A percentile compares a stretch with the other conserved stretches of the same genome.
These are phyloP conservation scores for Ilyonectria destructans DNA, from an alignment of 2,329 filamentous ascomycete species.

Conservation along the genomic window DNA sequence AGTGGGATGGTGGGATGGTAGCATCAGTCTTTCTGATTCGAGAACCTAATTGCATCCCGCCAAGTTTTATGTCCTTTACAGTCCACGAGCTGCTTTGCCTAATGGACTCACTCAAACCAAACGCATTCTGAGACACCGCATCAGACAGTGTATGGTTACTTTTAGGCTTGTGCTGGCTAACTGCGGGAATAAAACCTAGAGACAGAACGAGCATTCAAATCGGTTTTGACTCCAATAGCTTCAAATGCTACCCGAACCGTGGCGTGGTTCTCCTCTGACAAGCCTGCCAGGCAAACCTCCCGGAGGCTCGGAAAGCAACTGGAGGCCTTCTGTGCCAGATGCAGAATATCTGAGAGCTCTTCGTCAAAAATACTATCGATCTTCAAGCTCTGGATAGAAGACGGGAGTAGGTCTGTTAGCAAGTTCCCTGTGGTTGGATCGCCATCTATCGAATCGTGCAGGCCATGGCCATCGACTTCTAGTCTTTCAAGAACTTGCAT, in stretches of 20 bases:
- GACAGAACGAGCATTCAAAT: background rate
- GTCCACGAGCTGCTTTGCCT: background rate
- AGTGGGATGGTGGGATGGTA: slow-evolving; percentile 32
- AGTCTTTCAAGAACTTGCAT: background rate
- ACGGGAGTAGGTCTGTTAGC: background rate
- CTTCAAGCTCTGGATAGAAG: background rate
- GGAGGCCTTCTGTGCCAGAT: background rate
- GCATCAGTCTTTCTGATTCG: background rate
- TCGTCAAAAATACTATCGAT: background rate
- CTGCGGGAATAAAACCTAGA: too few species aligned
- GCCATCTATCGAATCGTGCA: background rate
- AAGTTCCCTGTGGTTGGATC: too few species aligned
- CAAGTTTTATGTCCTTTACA: background rate
- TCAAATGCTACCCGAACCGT: background rate
- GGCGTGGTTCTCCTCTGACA: background rate
- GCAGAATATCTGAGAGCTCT: background rate
- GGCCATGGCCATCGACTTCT: background rate
- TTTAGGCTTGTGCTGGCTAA: background rate
- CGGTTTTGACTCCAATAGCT: background rate
- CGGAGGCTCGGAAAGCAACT: background rate
- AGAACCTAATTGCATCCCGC: background rate
- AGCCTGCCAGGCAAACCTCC: background rate
- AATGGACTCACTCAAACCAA: background rate
- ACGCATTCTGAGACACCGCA: background rate
- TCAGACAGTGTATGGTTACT: background rate